Evolutionary conservation across 2,329 filamentous ascomycete genomes (phyloP), one percentile per base, ranked within the genome.

Genomic region (Dryadomyces quercivorus): DNA sequence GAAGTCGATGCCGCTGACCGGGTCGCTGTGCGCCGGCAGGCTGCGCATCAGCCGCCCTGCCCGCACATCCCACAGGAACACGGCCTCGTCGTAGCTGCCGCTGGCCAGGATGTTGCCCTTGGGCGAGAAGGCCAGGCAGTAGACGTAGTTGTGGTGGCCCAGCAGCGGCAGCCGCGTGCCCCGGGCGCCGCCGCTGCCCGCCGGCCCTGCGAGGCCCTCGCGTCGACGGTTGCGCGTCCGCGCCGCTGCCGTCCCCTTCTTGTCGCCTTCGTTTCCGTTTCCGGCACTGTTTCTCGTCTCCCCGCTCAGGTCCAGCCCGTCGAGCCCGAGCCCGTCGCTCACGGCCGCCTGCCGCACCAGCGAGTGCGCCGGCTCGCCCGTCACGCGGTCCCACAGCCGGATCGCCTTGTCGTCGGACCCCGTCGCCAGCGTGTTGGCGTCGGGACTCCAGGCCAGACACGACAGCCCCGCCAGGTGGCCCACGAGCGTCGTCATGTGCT

Each of bases 381-480:
- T 84, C 18, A 82, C 75, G 8, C 81, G 72, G 64, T 96, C 88
- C 93, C 93, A 98, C 1, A 98, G 74, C 2, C 93, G 82, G 59
- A 98, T 97, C 1, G 86, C 83, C 71, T 98, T 98, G 76, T 98
- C 93, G 69, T 98, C 93, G 5, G 88, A 92, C 22, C 92, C 93
- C 10, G 88, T 92, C 4, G 92, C 93, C 49, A 98, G 77, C 2
- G 87, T 88, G 61, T 84, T 84, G 58, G 86, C 89, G 67, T 97
- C 90, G 0, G 92, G 91, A 57, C 85, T 85, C 93, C 93, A 98
- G n/a, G 91, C 85, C 50, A 98, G 78, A 43, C 90, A 92, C 36
- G 88, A 95, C 18, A 98, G 82, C 57, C 93, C 93, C 0, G 92
- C 91, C 65, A 96, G 80, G 70, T 98, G 93, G 7, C 91, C 93